Evolutionary conservation across 768 basidiomycete species (phyloP), one percentile per base, ranked within the genome.

Genomic region (Russula griseocarnosa): DNA sequence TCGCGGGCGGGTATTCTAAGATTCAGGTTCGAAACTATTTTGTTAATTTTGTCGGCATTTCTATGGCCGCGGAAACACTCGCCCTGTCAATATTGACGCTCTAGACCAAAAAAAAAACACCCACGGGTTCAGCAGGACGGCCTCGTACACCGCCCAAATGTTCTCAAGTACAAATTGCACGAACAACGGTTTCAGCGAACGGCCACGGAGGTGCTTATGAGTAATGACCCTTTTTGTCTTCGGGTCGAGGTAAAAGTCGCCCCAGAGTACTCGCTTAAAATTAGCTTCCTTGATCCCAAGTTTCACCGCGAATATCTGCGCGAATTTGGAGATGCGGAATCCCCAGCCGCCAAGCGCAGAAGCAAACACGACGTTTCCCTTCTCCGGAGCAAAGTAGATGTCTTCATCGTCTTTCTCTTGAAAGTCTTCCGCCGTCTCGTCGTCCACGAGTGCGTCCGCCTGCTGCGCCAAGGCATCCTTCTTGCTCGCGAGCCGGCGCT

Each of bases 311-410:
- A 94, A 98, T 10, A 98, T 78, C 72, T 94, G 87, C 0, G 97
- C 94, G 70, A 99, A 99, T 72, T 92, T 92, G 51, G 88, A 86
- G 9, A 98, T 81, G 50, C 96, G 83, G 77, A 99, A 99, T 0
- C 95, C 97, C 96, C 96, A 98, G 5, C 96, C 94, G 68, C 98
- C 94, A 61, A 98, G 85, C 4, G 96, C 97, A 34, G 90, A 94
- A 0, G 95, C 91, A 72, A 99, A 99, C 36, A 98, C 82, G 50
- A 99, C 97, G 72, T 98, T 98, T 22, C 97, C 97, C 57, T 85
- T 83, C 71, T 94, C 92, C 0, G 97, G 97, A 0, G 94, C 91
- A 69, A 99, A 98, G 75, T 98, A 98, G 60, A 98, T 87, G 73
- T 95, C 93, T 73, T 96, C 94, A 70, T 98, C 97, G 71, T 98